phyloP scores from a whole-genome alignment of 208 protist genomes.

The Lotmaria passim region DNA sequence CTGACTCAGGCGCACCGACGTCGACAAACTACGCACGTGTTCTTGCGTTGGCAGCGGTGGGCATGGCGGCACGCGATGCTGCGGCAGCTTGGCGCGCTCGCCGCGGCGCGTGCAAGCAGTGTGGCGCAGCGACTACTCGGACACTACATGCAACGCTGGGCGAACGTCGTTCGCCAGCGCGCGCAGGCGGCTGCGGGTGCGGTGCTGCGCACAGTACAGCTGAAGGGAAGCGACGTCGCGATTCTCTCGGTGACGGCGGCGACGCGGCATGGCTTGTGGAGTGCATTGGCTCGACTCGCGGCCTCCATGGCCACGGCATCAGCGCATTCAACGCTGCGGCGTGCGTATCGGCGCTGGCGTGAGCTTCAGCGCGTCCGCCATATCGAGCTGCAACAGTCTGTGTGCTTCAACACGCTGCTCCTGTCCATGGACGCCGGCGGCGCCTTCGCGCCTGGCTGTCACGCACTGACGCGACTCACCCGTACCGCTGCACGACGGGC shows the following conservation, averaged over 20 bases:
- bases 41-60: slow-evolving; percentile 39
- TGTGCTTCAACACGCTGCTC: slow-evolving; percentile 57
- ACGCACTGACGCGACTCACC: slow-evolving; percentile 4
- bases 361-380: slow-evolving; percentile 6
- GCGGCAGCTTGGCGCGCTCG: background rate
- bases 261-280: background rate
- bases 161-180: background rate
- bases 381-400: slow-evolving; percentile 21
- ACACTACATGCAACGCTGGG: slow-evolving; percentile 23
- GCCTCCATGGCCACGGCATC: slow-evolving; percentile 2
- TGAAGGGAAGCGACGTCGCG: slow-evolving; percentile 10
- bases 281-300: background rate
- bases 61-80: slow-evolving; percentile 13
- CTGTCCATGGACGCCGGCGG: slow-evolving; percentile 47
- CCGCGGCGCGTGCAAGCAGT: background rate
- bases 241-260: slow-evolving; percentile 5
- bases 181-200: background rate
- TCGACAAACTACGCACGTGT: background rate
- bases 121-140: slow-evolving; percentile 2
- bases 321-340: background rate
- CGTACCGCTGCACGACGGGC: slow-evolving; percentile 10
- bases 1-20: slow-evolving; percentile 21
- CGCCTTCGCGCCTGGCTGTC: slow-evolving; percentile 20
- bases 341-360: slow-evolving; percentile 30
- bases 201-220: slow-evolving; percentile 23